phyloP scores from a whole-genome alignment of 305 asterid genomes.

The Plantago coronopus region DNA sequence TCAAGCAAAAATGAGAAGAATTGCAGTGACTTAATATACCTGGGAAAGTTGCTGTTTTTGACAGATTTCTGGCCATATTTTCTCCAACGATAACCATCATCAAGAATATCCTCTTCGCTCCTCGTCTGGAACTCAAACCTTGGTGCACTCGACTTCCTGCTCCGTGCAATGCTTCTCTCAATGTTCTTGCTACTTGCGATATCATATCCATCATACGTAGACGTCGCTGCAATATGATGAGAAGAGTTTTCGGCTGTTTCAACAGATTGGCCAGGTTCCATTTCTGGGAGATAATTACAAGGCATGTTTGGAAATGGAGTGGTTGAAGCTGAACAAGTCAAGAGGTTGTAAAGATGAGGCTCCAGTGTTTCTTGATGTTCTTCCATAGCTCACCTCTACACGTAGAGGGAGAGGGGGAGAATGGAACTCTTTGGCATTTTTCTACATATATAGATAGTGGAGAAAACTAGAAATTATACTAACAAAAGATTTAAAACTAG shows the following conservation, averaged over 20 bases:
- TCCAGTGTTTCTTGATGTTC: conserved; percentile 5
- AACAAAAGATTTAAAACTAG: too few relatives aligned
- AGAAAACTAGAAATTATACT: neutral
- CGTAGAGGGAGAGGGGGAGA: conserved; percentile 21
- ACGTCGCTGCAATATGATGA: neutral
- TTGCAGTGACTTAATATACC: conserved; percentile 26
- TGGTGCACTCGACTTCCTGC: conserved; percentile 22
- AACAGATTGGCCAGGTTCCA: conserved; percentile 19
- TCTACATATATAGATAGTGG: conserved; percentile 9
- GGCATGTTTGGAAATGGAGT: conserved; percentile 11
- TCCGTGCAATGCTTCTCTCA: conserved; percentile 15
- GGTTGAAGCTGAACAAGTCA: neutral
- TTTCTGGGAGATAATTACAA: conserved; percentile 14
- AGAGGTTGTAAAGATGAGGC: neutral
- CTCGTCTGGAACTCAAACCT: conserved; percentile 54
- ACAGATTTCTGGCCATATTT: conserved; percentile 67
- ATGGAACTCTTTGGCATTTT: conserved; percentile 4
- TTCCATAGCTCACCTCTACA: conserved; percentile 30
- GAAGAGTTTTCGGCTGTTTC: conserved; percentile 6
- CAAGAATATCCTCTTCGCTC: conserved; percentile 61
- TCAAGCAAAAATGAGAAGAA: neutral
- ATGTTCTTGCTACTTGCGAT: conserved; percentile 1
- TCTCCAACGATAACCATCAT: conserved; percentile 72
- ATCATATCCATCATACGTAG: neutral
- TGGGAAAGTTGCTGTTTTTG: conserved; percentile 52